Conservation (phyloP, 1,284 basidiomycete species). For the Erythrobasidium hasegawianum region DNA sequence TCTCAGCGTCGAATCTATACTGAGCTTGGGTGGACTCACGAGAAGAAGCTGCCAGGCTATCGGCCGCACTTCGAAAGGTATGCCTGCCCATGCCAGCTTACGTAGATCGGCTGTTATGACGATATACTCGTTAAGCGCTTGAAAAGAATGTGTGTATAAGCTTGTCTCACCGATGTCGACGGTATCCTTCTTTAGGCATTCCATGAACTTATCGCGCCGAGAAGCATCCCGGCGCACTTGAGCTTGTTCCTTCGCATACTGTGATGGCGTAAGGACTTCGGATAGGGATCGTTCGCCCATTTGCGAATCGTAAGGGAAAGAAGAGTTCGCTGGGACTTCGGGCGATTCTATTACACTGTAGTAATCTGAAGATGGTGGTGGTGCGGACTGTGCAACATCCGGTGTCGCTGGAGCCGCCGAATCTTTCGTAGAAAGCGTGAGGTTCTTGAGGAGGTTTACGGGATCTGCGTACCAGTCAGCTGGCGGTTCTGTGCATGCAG, state of each 20-base stretch:
- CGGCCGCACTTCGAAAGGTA: slow-evolving; percentile 80
- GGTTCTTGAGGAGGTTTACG: slow-evolving; percentile 25
- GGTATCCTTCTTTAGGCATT: slow-evolving; percentile 41
- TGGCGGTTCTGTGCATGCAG: neutral
- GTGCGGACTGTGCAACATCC: neutral
- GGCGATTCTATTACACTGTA: slow-evolving; percentile 26
- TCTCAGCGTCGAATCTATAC: slow-evolving; percentile 15
- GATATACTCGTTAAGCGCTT: neutral
- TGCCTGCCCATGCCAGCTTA: slow-evolving; percentile 91
- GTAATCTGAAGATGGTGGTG: slow-evolving; percentile 22
- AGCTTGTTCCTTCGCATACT: slow-evolving; percentile 38
- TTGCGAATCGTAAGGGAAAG: slow-evolving; percentile 23
- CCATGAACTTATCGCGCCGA: slow-evolving; percentile 42
- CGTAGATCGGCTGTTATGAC: slow-evolving; percentile 66
- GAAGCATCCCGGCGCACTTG: slow-evolving; percentile 36
- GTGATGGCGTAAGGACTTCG: slow-evolving; percentile 21
- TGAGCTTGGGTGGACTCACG: slow-evolving; percentile 54
- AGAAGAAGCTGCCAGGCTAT: slow-evolving; percentile 92
- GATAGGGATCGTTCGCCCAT: slow-evolving; percentile 23
- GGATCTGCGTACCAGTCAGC: slow-evolving; percentile 11
- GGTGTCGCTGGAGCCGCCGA: neutral
- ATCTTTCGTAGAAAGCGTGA: neutral
- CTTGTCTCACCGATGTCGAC: slow-evolving; percentile 66
- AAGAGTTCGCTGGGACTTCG: slow-evolving; percentile 2
- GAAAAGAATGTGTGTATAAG: neutral